phyloP scores from a whole-genome alignment of 2,329 filamentous ascomycete species.

The Cordyceps cicadae region DNA sequence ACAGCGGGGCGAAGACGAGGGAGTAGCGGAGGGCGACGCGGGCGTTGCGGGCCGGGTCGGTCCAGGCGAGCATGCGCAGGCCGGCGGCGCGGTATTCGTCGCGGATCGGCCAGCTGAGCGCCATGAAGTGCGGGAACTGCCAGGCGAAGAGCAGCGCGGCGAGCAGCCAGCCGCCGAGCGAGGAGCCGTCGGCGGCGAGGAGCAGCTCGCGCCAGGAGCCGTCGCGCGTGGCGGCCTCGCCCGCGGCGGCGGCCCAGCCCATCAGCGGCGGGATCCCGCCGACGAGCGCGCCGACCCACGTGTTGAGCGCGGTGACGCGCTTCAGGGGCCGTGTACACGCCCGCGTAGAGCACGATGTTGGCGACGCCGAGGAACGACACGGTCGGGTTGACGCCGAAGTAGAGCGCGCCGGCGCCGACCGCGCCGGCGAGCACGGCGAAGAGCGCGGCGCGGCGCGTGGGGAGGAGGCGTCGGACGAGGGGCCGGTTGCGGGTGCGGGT shows the following conservation, averaged over 20 bases:
- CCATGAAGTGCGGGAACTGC: slow-evolving; percentile 99
- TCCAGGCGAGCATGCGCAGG: slow-evolving; percentile 72
- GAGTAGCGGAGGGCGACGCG: slow-evolving; percentile 86
- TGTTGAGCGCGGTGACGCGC: slow-evolving; percentile 77
- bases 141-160: slow-evolving; percentile 81
- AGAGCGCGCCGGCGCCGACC: slow-evolving; percentile 63
- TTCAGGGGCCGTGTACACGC: slow-evolving; percentile 87
- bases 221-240: slow-evolving; percentile 69
- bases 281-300: slow-evolving; percentile 88
- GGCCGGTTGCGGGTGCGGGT: slow-evolving; percentile 84
- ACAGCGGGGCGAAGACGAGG: slow-evolving; percentile 77
- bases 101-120: slow-evolving; percentile 77
- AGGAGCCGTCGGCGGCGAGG: slow-evolving; percentile 53
- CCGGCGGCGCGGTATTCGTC: slow-evolving; percentile 75
- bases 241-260: slow-evolving; percentile 94
- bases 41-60: slow-evolving; percentile 75
- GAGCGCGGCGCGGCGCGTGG: slow-evolving; percentile 58
- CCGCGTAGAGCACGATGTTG: slow-evolving; percentile 87
- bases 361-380: slow-evolving; percentile 74
- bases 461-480: slow-evolving; percentile 73
- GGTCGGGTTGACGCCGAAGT: slow-evolving; percentile 88
- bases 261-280: slow-evolving; percentile 92
- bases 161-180: slow-evolving; percentile 77
- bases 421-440: slow-evolving; percentile 72
- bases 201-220: slow-evolving; percentile 73